Evolutionary conservation across 768 basidiomycete genomes (phyloP), one percentile per base, ranked within the genome.

Genomic region (Boletus vermiculosoides): DNA sequence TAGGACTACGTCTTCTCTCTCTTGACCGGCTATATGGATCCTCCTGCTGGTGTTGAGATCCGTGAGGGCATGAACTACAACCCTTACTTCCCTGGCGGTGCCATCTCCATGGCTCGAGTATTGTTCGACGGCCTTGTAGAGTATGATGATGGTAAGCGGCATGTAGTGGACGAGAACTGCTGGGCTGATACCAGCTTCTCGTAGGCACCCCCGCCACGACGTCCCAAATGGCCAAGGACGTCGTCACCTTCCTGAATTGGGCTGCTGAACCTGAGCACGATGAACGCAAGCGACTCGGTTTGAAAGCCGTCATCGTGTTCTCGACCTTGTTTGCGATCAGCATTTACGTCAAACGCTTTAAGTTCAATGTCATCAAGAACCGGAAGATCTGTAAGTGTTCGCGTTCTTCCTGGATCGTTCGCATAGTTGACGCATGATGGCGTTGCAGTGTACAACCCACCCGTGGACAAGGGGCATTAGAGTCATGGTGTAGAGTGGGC

Each of bases 41-140:
- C 97, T 50, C 97, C 97, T 42, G 93, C 96, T 57, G 94, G 93
- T 57, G 90, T 96, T 59, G 91, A 93, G 71, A 81, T 96, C 62
- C 92, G 92, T 73, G 96, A 98, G 51, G 96, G 93, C 63, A 90
- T 98, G 92, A 97, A 95, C 83, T 98, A 97, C 83, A 94, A 93
- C 78, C 94, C 94, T 20, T 98, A 88, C 80, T 99, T 99, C 90
- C 96, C 96, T 41, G 94, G 97, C 53, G 96, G 95, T 68, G 94
- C 94, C 63, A 98, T 98, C 58, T 90, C 92, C 70, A 99, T 99
- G 97, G 94, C 93, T 50, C 92, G 96, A 69, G 85, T 98, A 36
- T 78, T 98, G 63, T 98, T 91, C 71, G 97, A 98, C 67, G 95
- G 93, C 39, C 74, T 98, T 45, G 96, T 98, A 55, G 97, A 99